Conservation (phyloP, 1,284 basidiomycete genomes). For the Rugosomyces carneus region DNA sequence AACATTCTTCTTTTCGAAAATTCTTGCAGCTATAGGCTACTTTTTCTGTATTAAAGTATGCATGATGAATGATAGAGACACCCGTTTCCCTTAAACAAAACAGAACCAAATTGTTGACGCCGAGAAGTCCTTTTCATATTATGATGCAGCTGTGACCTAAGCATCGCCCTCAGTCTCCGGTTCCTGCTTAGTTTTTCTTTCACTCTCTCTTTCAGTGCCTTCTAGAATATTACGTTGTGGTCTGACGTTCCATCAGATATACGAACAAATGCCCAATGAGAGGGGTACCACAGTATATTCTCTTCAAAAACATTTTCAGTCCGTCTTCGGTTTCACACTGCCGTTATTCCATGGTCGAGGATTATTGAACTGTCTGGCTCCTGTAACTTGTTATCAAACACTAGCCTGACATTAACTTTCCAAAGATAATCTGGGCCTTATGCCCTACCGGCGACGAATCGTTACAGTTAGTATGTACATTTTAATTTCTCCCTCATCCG, state of each 20-base stretch:
- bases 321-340: conserved; percentile 92
- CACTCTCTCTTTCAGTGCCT: conserved; percentile 83
- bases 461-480: conserved; percentile 86
- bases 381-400: background rate
- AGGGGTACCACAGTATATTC: conserved; percentile 86
- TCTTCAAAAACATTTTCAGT: conserved; percentile 87
- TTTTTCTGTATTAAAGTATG: too few species aligned
- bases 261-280: conserved; percentile 92
- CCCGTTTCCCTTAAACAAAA: background rate
- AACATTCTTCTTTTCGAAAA: conserved; percentile 4
- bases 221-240: background rate
- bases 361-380: conserved; percentile 77
- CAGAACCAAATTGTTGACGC: conserved; percentile 3
- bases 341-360: conserved; percentile 92
- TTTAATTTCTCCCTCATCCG: background rate
- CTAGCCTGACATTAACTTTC: background rate
- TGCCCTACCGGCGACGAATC: conserved; percentile 94
- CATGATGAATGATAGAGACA: background rate
- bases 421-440: conserved; percentile 84
- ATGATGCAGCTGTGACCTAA: background rate
- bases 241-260: conserved; percentile 56
- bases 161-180: background rate
- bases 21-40: conserved; percentile 3
- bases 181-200: too few species aligned
- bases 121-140: background rate